These are phyloP conservation scores for Starmera dryadoides DNA, from an alignment of 805 yeast species.

Conservation along the genomic window DNA sequence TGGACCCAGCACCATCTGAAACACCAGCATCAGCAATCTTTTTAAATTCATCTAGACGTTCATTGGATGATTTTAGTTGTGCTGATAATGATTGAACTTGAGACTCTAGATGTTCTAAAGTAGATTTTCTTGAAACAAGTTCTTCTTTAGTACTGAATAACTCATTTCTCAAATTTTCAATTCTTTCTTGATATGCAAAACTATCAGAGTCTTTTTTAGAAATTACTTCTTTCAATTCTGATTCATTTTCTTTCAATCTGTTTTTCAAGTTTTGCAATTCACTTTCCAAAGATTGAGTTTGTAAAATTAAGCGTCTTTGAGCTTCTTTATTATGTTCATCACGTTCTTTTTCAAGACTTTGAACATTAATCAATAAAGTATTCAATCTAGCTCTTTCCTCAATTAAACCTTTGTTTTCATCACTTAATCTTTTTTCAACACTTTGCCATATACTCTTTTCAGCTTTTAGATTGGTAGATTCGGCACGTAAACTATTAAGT, in stretches of 20 bases:
- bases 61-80: constrained; percentile 21
- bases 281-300: constrained; percentile 40
- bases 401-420: constrained; percentile 44
- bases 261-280: constrained; percentile 38
- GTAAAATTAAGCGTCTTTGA: constrained; percentile 39
- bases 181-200: constrained; percentile 51
- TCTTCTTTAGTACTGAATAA: constrained; percentile 33
- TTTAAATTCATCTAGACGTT: constrained; percentile 23
- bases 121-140: constrained; percentile 31
- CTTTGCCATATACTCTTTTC: constrained; percentile 47
- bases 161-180: constrained; percentile 45
- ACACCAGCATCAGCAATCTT: constrained; percentile 18
- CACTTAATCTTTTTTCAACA: constrained; percentile 40
- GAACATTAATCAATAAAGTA: constrained; percentile 51
- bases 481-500: constrained; percentile 36
- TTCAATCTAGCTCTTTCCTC: constrained; percentile 55
- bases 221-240: constrained; percentile 46
- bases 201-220: constrained; percentile 50
- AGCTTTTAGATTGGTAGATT: constrained; percentile 40
- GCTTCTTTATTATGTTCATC: constrained; percentile 44
- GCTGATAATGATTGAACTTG: constrained; percentile 28
- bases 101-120: constrained; percentile 30
- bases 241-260: constrained; percentile 36
- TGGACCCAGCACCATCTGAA: constrained; percentile 12
- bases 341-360: constrained; percentile 54